Percentiles rank a stretch among this genome's conserved stretches.
Conservation (phyloP, 2,329 filamentous ascomycete genomes). For the Colletotrichum tamarilloi region DNA sequence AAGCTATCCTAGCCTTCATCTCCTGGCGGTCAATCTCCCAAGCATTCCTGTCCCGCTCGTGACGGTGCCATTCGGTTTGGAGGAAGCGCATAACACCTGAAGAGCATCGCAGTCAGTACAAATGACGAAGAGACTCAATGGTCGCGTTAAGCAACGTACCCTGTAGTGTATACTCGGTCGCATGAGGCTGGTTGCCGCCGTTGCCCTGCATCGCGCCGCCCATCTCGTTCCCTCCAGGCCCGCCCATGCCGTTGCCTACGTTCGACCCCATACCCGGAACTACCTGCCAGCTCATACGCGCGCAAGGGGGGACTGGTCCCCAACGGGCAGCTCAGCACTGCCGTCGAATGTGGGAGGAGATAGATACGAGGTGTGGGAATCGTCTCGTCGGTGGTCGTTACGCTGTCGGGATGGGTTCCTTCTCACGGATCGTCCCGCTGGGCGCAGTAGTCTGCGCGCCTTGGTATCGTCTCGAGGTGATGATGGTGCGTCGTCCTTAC, state of each 20-base stretch:
- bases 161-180: conserved; percentile 72
- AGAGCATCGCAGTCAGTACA: not conserved
- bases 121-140: not conserved
- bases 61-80: conserved; percentile 98
- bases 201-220: conserved; percentile 58
- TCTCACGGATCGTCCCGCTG: conserved; percentile 2
- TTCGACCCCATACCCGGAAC: conserved; percentile 53
- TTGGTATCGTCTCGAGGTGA: not conserved
- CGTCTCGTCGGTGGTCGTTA: not conserved
- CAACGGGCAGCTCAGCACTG: conserved; percentile 25
- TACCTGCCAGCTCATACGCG: conserved; percentile 50
- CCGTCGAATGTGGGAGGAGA: not conserved
- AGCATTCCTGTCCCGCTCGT: conserved; percentile 95
- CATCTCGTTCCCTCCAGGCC: conserved; percentile 55
- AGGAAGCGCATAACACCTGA: conserved; percentile 98
- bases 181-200: conserved; percentile 63
- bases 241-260: conserved; percentile 50
- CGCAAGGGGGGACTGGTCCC: conserved; percentile 28
- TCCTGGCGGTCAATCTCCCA: conserved; percentile 99
- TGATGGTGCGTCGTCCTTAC: conserved; percentile 7
- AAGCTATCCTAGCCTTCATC: conserved; percentile 97
- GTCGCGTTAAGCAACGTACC: conserved; percentile 46
- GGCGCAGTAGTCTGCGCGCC: conserved; percentile 11
- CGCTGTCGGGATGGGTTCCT: not conserved
- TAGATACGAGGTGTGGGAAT: not conserved